phyloP scores from a whole-genome alignment of 805 yeast species.

The Saturnispora ahearnii region DNA sequence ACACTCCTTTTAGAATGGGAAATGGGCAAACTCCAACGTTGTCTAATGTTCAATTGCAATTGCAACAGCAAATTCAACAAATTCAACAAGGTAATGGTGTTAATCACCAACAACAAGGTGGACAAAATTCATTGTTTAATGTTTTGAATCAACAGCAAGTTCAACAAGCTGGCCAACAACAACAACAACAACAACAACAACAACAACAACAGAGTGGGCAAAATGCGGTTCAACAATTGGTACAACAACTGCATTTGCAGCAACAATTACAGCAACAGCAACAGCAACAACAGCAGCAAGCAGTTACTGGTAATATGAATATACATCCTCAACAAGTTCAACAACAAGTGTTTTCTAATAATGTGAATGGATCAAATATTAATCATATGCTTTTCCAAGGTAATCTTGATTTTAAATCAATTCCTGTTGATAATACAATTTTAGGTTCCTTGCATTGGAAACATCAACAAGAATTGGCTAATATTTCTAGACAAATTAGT shows the following conservation, averaged over 20 bases:
- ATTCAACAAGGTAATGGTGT: constrained; percentile 3
- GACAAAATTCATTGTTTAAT: neutral
- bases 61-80: constrained; percentile 9
- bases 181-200: constrained; percentile 8
- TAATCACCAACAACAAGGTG: constrained; percentile 1
- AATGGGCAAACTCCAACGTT: constrained; percentile 4
- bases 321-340: constrained; percentile 7
- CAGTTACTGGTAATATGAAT: constrained; percentile 10
- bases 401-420: constrained; percentile 13
- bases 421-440: constrained; percentile 28
- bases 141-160: constrained; percentile 6
- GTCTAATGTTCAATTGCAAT: constrained; percentile 7
- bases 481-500: constrained; percentile 52
- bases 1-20: constrained; percentile 4
- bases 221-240: constrained; percentile 20
- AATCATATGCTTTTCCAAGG: constrained; percentile 16
- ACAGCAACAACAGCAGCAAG: constrained; percentile 18
- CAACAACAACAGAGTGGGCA: constrained; percentile 24
- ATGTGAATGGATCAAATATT: constrained; percentile 20
- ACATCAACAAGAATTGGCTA: constrained; percentile 68
- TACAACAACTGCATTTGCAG: constrained; percentile 20
- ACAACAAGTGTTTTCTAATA: constrained; percentile 19
- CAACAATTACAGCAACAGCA: constrained; percentile 23
- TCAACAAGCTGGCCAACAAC: neutral
- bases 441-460: constrained; percentile 53